phyloP scores from a whole-genome alignment of 805 yeast species.

The Wickerhamomyces chambardii region DNA sequence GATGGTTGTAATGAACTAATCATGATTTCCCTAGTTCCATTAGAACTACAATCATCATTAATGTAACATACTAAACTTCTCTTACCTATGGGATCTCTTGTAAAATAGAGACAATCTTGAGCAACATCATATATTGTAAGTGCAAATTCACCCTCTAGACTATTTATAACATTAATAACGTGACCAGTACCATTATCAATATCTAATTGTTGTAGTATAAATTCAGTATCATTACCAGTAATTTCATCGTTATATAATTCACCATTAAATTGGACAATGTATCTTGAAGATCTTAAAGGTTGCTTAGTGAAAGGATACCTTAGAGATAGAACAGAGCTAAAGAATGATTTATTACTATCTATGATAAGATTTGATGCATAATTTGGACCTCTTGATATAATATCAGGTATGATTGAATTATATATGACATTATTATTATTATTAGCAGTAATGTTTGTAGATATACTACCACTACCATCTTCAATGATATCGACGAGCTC shows the following conservation, averaged over 20 bases:
- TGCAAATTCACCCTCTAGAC: conserved; percentile 80
- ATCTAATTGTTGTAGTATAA: conserved; percentile 30
- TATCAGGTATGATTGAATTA: conserved; percentile 29
- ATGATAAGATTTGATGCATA: conserved; percentile 24
- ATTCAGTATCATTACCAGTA: conserved; percentile 55
- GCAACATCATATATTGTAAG: conserved; percentile 37
- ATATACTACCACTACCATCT: too few relatives aligned
- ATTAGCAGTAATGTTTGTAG: too few relatives aligned
- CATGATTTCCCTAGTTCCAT: conserved; percentile 30
- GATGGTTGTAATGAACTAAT: conserved; percentile 39
- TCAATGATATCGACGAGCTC: too few relatives aligned
- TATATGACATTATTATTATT: conserved; percentile 11
- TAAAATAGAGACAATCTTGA: conserved; percentile 49
- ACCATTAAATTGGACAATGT: conserved; percentile 77
- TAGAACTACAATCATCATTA: too few relatives aligned
- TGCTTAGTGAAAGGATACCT: conserved; percentile 75
- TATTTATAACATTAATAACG: conserved; percentile 30
- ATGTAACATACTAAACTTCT: conserved; percentile 54
- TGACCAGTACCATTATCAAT: conserved; percentile 16
- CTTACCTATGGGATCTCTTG: conserved; percentile 77
- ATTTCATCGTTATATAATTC: conserved; percentile 68
- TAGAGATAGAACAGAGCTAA: conserved; percentile 65
- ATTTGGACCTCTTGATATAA: conserved; percentile 61
- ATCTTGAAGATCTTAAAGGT: conserved; percentile 39
- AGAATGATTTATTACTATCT: conserved; percentile 6